Evolutionary conservation across 148 eudicot species (phyloP).

Genomic region (Cornus florida): DNA sequence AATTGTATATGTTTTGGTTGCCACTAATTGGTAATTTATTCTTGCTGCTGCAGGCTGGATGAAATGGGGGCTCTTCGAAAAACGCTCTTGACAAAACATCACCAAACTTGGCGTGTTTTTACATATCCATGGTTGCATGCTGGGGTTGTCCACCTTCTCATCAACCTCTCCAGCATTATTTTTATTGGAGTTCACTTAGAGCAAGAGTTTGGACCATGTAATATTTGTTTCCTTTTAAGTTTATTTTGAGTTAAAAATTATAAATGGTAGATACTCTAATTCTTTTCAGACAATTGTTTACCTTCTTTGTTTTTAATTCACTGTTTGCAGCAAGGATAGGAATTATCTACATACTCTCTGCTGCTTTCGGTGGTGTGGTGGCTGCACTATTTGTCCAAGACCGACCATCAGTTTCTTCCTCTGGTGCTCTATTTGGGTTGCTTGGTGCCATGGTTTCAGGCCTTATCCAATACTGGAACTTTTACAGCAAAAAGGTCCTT

Average conservation of each 20-base stretch:
- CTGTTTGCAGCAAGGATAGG: slow-evolving; percentile 67
- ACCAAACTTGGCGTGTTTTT: slow-evolving; percentile 59
- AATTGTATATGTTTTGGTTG: neutral
- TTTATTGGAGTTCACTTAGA: slow-evolving; percentile 76
- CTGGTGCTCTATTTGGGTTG: slow-evolving; percentile 81
- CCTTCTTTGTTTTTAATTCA: neutral
- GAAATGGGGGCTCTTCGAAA: slow-evolving; percentile 63
- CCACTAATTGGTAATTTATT: neutral
- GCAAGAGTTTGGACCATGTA: slow-evolving; percentile 81
- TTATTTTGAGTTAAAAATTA: neutral
- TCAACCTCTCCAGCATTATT: slow-evolving; percentile 51
- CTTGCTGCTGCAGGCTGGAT: slow-evolving; percentile 48
- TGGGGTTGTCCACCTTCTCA: slow-evolving; percentile 62
- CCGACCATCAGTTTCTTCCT: slow-evolving; percentile 61
- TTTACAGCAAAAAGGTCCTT: slow-evolving; percentile 60
- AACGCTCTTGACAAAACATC: slow-evolving; percentile 30
- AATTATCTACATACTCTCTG: slow-evolving; percentile 65
- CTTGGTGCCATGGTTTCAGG: slow-evolving; percentile 73
- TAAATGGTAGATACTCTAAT: neutral
- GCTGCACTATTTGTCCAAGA: slow-evolving; percentile 64
- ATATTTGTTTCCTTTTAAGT: neutral
- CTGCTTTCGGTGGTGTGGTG: slow-evolving; percentile 49
- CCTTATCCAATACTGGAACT: slow-evolving; percentile 67
- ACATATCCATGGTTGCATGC: slow-evolving; percentile 64
- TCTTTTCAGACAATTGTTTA: neutral